These are phyloP conservation scores for Clavariopsis aquatica DNA, from an alignment of 495 filamentous ascomycete genomes.

Conservation along the genomic window DNA sequence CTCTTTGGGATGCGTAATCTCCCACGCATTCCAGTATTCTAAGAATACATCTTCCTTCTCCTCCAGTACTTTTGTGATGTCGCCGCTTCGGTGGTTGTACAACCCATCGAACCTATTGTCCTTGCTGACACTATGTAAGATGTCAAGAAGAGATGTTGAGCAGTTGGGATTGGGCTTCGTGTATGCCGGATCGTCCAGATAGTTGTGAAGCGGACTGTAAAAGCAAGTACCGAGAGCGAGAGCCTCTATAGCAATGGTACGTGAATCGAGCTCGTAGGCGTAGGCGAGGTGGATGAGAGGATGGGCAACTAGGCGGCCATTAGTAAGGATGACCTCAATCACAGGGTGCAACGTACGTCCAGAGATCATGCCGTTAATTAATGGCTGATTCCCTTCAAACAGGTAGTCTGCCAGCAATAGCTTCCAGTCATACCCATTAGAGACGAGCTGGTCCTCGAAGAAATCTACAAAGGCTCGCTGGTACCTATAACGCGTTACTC, in stretches of 20 bases:
- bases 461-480: constrained; percentile 89
- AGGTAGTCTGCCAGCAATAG: constrained; percentile 72
- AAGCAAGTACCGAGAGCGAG: constrained; percentile 68
- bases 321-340: background rate
- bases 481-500: constrained; percentile 54
- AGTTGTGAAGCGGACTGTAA: constrained; percentile 76
- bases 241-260: constrained; percentile 82
- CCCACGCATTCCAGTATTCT: constrained; percentile 88
- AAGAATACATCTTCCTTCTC: constrained; percentile 68
- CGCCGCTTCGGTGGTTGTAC: constrained; percentile 58
- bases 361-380: constrained; percentile 74
- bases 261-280: constrained; percentile 77
- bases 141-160: constrained; percentile 62
- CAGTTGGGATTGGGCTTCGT: constrained; percentile 48
- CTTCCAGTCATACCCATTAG: constrained; percentile 81
- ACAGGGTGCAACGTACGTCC: constrained; percentile 61
- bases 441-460: constrained; percentile 83
- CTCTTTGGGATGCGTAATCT: constrained; percentile 60
- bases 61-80: constrained; percentile 65
- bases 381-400: constrained; percentile 70
- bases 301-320: constrained; percentile 67
- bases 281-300: constrained; percentile 88
- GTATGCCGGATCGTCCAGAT: constrained; percentile 70
- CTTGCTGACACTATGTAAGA: constrained; percentile 59
- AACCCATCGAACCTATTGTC: constrained; percentile 62